Base-by-base conservation (phyloP, 2,329 filamentous ascomycete genomes). In the Aspergillus floridensis region DNA sequence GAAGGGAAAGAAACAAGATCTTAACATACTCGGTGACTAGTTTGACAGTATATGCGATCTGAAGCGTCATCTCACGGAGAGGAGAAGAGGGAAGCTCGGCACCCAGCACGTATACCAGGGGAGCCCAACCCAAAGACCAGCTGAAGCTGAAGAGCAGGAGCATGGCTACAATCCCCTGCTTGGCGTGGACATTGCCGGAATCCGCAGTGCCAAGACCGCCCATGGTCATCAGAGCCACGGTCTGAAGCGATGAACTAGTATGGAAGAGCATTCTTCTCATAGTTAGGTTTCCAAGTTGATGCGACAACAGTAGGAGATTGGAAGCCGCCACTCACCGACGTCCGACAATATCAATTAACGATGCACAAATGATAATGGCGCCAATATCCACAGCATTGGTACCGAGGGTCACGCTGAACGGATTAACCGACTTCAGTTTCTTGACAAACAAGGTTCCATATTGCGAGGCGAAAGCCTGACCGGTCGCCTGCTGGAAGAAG, bases 381-480 rank as follows among this genome's bases (percentile, higher is more conserved):
- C 31, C 31, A 24, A 53, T 53, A 31, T 53, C 51, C 7, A 26
- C 22, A 10, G 51, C 51, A 7, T 53, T 53, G 4, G 51, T 53
- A 1, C 51, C 51, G 16, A 53, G 2, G 3, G 51, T 53, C 3
- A 53, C 32, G 32, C 51, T 53, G 31, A 56, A 56, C 29, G 54
- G 22, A 29, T 56, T 56, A 2, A 56, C 47, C 29, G 54, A 56
- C 14, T 56, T 56, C 31, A 56, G n/a, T 19, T 48, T 16, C 22
- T 56, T 48, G 10, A 56, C 54, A 22, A 56, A 56, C 8, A 56
- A 21, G 19, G 54, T 56, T 8, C 54, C 54, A 29, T 56, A 56
- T 29, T 48, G 44, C 24, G 46, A 35, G 10, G 54, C 47, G 19
- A 56, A 56, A 21, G 54, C 44, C 26, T 48, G 47, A 1, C 54